Base-by-base conservation (phyloP, 2,329 filamentous ascomycete species). In the Pyricularia sp. region DNA sequence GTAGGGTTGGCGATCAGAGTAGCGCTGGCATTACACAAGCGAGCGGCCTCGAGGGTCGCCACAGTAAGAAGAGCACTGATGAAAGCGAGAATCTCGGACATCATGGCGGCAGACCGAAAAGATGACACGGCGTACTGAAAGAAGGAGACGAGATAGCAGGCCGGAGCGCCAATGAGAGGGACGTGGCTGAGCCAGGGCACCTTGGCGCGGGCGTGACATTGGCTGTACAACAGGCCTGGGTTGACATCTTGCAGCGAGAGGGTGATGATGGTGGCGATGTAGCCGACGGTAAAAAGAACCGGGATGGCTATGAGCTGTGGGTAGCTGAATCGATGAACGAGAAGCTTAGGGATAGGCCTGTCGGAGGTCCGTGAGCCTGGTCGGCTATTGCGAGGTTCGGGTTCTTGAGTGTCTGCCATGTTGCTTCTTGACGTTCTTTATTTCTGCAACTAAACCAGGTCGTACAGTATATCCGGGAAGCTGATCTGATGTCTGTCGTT, bases 311-410 rank as follows among this genome's bases (percentile, higher is more conserved):
- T 72, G 9, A 83, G 73, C 71, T 81, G 82, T 55, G 79, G 80
- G 62, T 84, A 79, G 61, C 79, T 75, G 70, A 85, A 79, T 69
- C 78, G 76, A 40, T 82, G 80, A 65, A 85, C 79, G 19, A 83
- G 82, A 10, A 64, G 53, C 28, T 57, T 49, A 26, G 44, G 62
- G 62, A 26, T 60, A 1, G 57, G 28, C 16, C 57, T 31, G 57
- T 26, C 24, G 57, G 40, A 49, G 40, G 6, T 49, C 40, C 40
- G 40, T 49, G 40, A 49, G 40, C 40, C 40, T 26, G 53, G 53
- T 24, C 24, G 53, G 53, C 53, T 24, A 28, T 24, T 24, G 55
- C 24, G 24, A 28, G 55, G 55, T 40, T 62, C 19, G 19, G 60
- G 30, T 3, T 59, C 55, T 16, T 59, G 55, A 8, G 10, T n/a